These are phyloP conservation scores for Pachysolen tannophilus DNA, from an alignment of 805 yeast species.

Conservation along the genomic window DNA sequence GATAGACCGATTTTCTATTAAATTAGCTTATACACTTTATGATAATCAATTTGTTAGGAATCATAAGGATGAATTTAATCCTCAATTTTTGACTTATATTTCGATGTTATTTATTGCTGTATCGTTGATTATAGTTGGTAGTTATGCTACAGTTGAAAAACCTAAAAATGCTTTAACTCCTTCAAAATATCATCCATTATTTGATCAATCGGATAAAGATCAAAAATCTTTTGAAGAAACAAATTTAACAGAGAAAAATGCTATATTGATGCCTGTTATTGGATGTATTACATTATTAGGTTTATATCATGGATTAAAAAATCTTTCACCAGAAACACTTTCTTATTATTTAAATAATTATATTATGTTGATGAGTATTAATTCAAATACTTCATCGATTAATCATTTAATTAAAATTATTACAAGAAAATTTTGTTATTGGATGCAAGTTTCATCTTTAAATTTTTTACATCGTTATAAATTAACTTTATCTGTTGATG, in stretches of 20 bases:
- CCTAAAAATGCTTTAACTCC: slow-evolving; percentile 25
- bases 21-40: slow-evolving; percentile 1
- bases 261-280: slow-evolving; percentile 33
- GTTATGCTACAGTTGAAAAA: slow-evolving; percentile 24
- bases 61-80: not conserved
- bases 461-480: slow-evolving; percentile 28
- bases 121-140: slow-evolving; percentile 24
- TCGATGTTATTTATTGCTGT: slow-evolving; percentile 16
- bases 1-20: not conserved
- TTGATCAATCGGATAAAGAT: slow-evolving; percentile 34
- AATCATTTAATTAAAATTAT: slow-evolving; percentile 18
- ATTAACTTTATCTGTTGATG: slow-evolving; percentile 32
- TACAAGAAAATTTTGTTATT: slow-evolving; percentile 21
- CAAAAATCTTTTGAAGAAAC: slow-evolving; percentile 14
- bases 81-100: slow-evolving; percentile 12
- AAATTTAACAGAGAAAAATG: slow-evolving; percentile 20
- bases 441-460: slow-evolving; percentile 18
- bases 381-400: slow-evolving; percentile 24
- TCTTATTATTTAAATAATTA: slow-evolving; percentile 26
- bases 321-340: slow-evolving; percentile 23
- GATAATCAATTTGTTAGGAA: not conserved
- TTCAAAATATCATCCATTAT: slow-evolving; percentile 26
- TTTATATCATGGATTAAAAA: slow-evolving; percentile 28
- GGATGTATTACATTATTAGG: slow-evolving; percentile 31
- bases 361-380: slow-evolving; percentile 24